Conservation (phyloP, 306 rosid species). For the Prunus mongolica region DNA sequence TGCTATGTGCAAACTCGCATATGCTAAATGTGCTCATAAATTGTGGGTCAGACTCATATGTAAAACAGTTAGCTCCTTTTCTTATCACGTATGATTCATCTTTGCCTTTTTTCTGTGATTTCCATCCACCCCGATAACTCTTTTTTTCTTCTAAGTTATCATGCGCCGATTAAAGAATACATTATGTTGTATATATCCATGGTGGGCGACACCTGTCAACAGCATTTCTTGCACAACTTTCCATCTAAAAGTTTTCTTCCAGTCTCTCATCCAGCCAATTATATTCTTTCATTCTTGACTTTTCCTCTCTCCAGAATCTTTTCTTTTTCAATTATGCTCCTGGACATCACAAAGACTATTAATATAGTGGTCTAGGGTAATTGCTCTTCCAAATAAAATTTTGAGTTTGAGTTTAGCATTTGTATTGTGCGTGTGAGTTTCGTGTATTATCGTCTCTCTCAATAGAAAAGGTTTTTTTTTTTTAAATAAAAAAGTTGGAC, state of each 20-base stretch:
- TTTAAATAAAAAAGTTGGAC: too few relatives aligned
- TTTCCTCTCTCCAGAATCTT: constrained; percentile 36
- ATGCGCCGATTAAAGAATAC: not conserved
- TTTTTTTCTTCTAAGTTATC: not conserved
- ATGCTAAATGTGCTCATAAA: not conserved
- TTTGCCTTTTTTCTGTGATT: not conserved
- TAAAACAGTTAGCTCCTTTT: not conserved
- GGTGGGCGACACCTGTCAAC: not conserved
- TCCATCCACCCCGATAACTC: not conserved
- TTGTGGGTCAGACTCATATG: too few relatives aligned
- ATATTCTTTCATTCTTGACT: constrained; percentile 36
- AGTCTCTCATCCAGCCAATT: constrained; percentile 23
- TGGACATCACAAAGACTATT: not conserved
- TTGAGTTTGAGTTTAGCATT: accelerated
- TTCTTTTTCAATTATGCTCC: not conserved
- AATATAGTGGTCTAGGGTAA: too few relatives aligned
- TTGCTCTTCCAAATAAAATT: too few relatives aligned
- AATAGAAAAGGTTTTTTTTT: too few relatives aligned
- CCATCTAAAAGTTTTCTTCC: not conserved
- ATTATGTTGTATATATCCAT: not conserved
- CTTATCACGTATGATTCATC: not conserved
- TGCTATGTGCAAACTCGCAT: not conserved
- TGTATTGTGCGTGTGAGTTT: too few relatives aligned
- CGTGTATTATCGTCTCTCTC: accelerated
- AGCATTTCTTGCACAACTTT: constrained; percentile 13